phyloP scores from a whole-genome alignment of 2,329 filamentous ascomycete species.

The Aspergillus tanneri region DNA sequence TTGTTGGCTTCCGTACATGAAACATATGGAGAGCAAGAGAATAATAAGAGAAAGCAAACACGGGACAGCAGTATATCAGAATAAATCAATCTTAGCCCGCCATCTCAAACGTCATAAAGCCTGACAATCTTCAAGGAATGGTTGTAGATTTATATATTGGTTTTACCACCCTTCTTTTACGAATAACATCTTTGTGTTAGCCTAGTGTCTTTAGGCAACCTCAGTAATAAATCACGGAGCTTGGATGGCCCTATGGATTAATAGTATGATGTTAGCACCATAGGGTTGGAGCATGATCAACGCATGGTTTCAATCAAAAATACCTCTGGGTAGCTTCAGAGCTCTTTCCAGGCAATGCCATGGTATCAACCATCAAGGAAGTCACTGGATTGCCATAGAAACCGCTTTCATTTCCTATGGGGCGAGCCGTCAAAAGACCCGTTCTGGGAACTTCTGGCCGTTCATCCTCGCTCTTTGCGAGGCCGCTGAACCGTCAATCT shows the following conservation, averaged over 20 bases:
- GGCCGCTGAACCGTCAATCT: slow-evolving; percentile 90
- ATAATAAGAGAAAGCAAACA: slow-evolving; percentile 17
- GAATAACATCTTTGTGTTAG: slow-evolving; percentile 30
- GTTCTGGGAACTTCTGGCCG: slow-evolving; percentile 58
- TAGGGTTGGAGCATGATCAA: background rate
- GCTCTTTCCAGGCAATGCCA: slow-evolving; percentile 32
- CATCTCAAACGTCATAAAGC: slow-evolving; percentile 20
- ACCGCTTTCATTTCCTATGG: slow-evolving; percentile 37
- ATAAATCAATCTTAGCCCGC: slow-evolving; percentile 21
- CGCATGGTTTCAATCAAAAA: slow-evolving; percentile 6
- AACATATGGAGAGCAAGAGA: slow-evolving; percentile 7
- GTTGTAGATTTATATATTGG: slow-evolving; percentile 13
- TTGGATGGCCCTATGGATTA: slow-evolving; percentile 44
- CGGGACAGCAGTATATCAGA: slow-evolving; percentile 10
- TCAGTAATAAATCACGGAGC: slow-evolving; percentile 39
- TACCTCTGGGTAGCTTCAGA: slow-evolving; percentile 43
- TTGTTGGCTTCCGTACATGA: background rate
- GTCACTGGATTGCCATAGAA: slow-evolving; percentile 34
- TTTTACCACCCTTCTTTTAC: slow-evolving; percentile 30
- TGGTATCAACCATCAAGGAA: slow-evolving; percentile 30
- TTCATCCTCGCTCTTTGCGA: slow-evolving; percentile 83
- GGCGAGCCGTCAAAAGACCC: slow-evolving; percentile 58
- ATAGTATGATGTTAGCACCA: background rate
- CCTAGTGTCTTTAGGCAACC: slow-evolving; percentile 26
- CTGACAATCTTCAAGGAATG: slow-evolving; percentile 16